Base-by-base conservation (phyloP, 2,329 filamentous ascomycete genomes). In the Incumbomyces delicatus region DNA sequence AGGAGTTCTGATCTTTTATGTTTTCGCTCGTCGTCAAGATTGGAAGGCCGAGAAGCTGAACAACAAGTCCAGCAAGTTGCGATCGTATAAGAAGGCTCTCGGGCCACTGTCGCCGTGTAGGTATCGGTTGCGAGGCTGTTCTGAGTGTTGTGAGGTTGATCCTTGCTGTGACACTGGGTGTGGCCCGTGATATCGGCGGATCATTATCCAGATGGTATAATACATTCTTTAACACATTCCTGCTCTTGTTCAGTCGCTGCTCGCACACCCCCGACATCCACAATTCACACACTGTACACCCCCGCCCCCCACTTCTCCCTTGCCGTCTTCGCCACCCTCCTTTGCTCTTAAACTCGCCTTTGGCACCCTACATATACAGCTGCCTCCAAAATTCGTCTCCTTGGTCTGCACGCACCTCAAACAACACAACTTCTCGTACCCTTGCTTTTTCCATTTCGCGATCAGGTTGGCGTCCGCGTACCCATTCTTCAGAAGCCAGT, bases 361-460 rank as follows among this genome's bases (percentile, higher is more conserved):
- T 1, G 92, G 92, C 42, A 98, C 90, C 43, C 92, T 85, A 66
- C 92, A 98, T 60, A 98, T 92, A 64, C 92, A 98, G 1, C 90
- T 98, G 54, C 87, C 85, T 66, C 90, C 92, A 72, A 96, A 98
- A 67, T 98, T 98, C 27, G 92, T 98, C 73, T 98, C 92, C 67
- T 96, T 96, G n/a, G 92, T 95, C 68, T 98, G 92, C 47, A 98
- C 90, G 66, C 92, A 98, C 52, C 89, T 80, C 46, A 95, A 73
- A 65, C 92, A 98, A 68, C 92, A 98, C 36, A 98, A 71, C 85
- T 96, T 95, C 68, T 98, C 92, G 61, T 98, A 98, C 13, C 92
- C 92, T 61, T 94, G 85, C 72, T 98, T 98, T 79, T 98, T 98
- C 92, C 92, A 98, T 71, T 98, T 98, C 12, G 92, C 92, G 62